These are phyloP conservation scores for Didymella exigua DNA, from an alignment of 2,329 filamentous ascomycete genomes.

Conservation along the genomic window DNA sequence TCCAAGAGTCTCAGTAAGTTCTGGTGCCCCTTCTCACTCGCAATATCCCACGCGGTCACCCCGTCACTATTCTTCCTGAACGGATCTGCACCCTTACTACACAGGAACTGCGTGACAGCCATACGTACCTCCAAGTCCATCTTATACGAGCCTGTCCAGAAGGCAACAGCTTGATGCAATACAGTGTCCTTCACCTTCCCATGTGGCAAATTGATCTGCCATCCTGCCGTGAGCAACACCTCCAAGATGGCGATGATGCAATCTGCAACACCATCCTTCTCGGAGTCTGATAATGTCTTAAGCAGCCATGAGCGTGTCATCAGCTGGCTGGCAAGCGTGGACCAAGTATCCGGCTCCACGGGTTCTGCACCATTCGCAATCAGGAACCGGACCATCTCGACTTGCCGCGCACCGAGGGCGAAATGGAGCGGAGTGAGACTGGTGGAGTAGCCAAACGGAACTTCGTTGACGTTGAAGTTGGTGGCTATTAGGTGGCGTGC, in stretches of 20 bases:
- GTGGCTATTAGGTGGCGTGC: background rate
- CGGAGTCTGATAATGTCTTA: background rate
- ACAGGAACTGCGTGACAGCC: background rate
- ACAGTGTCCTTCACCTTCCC: background rate
- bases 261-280: background rate
- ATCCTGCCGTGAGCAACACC: background rate
- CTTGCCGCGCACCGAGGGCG: background rate
- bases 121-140: background rate
- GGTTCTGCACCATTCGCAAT: background rate
- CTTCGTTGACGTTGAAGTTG: background rate
- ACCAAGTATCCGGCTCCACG: background rate
- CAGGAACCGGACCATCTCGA: background rate
- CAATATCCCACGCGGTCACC: background rate
- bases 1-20: background rate
- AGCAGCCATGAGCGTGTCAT: background rate
- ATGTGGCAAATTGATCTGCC: background rate
- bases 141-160: background rate
- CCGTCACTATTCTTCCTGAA: background rate
- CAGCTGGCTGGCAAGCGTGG: background rate
- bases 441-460: background rate
- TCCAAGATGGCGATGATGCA: background rate
- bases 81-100: background rate
- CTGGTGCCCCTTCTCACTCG: background rate
- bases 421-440: background rate
- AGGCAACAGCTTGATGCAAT: background rate